Percentiles rank a stretch among this genome's conserved stretches.
These are phyloP conservation scores for Rhizoctonia solani DNA, from an alignment of 1,284 basidiomycete species.

Conservation along the genomic window DNA sequence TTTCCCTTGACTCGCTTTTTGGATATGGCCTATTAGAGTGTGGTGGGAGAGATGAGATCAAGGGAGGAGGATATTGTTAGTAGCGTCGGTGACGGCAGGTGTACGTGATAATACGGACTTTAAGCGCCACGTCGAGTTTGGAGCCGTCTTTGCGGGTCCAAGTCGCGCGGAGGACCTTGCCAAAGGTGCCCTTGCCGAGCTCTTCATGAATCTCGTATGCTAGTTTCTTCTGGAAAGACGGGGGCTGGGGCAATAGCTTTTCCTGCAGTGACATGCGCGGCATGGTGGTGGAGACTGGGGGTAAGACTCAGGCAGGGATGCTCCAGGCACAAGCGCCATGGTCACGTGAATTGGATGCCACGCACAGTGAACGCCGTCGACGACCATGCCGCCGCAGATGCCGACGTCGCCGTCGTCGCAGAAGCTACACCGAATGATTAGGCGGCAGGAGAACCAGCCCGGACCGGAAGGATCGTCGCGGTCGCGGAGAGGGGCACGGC, in stretches of 20 bases:
- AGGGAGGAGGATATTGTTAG: slow-evolving; percentile 47
- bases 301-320: neutral
- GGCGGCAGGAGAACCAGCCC: neutral
- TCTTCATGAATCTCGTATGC: slow-evolving; percentile 69
- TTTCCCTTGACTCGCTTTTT: slow-evolving; percentile 93
- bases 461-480: neutral
- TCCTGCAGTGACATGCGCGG: slow-evolving; percentile 38
- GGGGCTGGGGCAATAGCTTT: slow-evolving; percentile 71
- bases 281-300: slow-evolving; percentile 31
- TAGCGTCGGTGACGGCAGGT: neutral
- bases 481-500: slow-evolving; percentile 11
- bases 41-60: too few species aligned
- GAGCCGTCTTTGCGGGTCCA: slow-evolving; percentile 52
- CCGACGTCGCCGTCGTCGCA: slow-evolving; percentile 1
- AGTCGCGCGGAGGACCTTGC: slow-evolving; percentile 70
- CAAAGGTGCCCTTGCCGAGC: slow-evolving; percentile 82
- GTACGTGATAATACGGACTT: slow-evolving; percentile 43
- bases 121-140: slow-evolving; percentile 76
- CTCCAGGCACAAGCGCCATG: slow-evolving; percentile 18
- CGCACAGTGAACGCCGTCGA: slow-evolving; percentile 26
- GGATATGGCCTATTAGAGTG: slow-evolving; percentile 84
- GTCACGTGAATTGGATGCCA: slow-evolving; percentile 22
- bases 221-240: slow-evolving; percentile 77
- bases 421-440: slow-evolving; percentile 24
- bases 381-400: slow-evolving; percentile 33